Conservation (phyloP, 148 eudicot genomes). For the Silene conica region DNA sequence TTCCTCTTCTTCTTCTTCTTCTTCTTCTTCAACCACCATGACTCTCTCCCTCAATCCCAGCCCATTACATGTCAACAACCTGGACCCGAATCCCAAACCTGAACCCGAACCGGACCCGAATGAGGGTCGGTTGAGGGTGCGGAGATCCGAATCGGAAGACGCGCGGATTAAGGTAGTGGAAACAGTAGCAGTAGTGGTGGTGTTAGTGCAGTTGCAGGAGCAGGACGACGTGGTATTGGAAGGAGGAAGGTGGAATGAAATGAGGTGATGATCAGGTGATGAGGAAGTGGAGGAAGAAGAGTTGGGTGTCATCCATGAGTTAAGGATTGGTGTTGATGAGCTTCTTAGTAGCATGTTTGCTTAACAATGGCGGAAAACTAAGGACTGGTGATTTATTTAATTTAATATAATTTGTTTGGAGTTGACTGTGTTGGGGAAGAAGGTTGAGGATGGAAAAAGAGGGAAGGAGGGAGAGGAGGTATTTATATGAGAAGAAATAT, state of each 20-base stretch:
- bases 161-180: constrained; percentile 21
- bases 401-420: too few species aligned
- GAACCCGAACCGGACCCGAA: constrained; percentile 15
- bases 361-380: too few species aligned
- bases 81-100: constrained; percentile 12
- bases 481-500: neutral
- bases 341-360: constrained; percentile 43
- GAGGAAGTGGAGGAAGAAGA: constrained; percentile 18
- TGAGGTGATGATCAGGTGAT: constrained; percentile 7
- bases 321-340: constrained; percentile 44
- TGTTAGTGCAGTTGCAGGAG: neutral
- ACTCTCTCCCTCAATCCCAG: constrained; percentile 26
- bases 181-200: neutral
- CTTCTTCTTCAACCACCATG: constrained; percentile 21
- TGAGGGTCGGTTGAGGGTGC: constrained; percentile 3
- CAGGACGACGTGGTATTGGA: constrained; percentile 1
- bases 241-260: constrained; percentile 4
- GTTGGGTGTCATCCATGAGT: constrained; percentile 31
- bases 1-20: constrained; percentile 16
- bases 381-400: too few species aligned
- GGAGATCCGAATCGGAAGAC: constrained; percentile 43
- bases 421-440: too few species aligned
- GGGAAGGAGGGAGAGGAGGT: constrained; percentile 3
- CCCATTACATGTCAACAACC: constrained; percentile 25
- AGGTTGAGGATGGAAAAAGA: neutral